These are phyloP conservation scores for Oryza punctata DNA, from an alignment of 176 grass and related monocot genomes.

Conservation along the genomic window DNA sequence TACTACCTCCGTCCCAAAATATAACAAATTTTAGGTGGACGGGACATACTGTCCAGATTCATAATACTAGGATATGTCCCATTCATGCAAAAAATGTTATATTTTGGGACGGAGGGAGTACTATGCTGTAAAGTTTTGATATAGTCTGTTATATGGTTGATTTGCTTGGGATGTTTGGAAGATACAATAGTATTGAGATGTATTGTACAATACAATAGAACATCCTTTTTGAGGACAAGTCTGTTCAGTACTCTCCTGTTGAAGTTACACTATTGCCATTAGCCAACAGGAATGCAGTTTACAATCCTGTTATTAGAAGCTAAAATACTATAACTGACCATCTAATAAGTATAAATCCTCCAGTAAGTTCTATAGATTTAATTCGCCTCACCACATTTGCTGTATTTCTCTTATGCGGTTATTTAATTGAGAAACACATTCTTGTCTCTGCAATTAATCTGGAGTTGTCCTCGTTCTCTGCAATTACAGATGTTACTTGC, in stretches of 20 bases:
- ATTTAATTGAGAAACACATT: neutral
- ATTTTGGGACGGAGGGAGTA: too few relatives aligned
- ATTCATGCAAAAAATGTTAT: too few relatives aligned
- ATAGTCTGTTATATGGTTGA: slow-evolving; percentile 28
- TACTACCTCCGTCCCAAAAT: too few relatives aligned
- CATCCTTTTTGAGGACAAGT: slow-evolving; percentile 23
- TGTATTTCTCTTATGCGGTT: neutral
- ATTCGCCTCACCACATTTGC: neutral
- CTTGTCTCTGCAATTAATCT: slow-evolving; percentile 5
- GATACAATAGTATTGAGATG: slow-evolving; percentile 17
- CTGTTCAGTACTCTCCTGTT: slow-evolving; percentile 37
- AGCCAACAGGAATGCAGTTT: slow-evolving; percentile 41
- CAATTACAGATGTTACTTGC: neutral
- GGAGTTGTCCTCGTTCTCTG: neutral
- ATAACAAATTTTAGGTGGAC: too few relatives aligned
- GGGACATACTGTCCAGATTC: too few relatives aligned
- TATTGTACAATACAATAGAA: slow-evolving; percentile 30
- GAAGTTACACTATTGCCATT: slow-evolving; percentile 36
- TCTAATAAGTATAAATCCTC: slow-evolving; percentile 33
- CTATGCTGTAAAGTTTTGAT: slow-evolving; percentile 31
- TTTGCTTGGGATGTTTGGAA: slow-evolving; percentile 44
- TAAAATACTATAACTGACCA: slow-evolving; percentile 47
- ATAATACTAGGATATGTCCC: too few relatives aligned
- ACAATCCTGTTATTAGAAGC: slow-evolving; percentile 41
- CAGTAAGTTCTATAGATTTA: slow-evolving; percentile 48